phyloP scores from a whole-genome alignment of 2,329 filamentous ascomycete genomes.

The Podosphaera xanthii region DNA sequence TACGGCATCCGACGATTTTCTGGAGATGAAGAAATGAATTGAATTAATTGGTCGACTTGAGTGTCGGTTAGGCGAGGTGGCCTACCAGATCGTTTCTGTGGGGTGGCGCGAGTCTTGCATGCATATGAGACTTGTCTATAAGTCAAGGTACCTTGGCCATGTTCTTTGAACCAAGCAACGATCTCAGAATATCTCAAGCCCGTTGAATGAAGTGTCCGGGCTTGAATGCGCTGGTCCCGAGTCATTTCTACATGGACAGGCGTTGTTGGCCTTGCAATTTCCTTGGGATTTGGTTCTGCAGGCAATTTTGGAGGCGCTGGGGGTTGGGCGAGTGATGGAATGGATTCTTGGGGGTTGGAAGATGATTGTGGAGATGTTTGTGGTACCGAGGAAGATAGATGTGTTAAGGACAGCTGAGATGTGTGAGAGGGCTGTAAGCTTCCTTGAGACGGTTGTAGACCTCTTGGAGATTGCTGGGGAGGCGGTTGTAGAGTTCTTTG shows the following conservation, averaged over 20 bases:
- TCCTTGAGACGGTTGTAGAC: too few species aligned
- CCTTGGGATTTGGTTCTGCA: too few species aligned
- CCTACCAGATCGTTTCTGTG: conserved; percentile 1
- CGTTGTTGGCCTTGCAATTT: too few species aligned
- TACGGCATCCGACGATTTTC: conserved; percentile 4
- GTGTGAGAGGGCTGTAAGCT: too few species aligned
- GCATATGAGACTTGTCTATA: neutral
- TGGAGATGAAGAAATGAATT: conserved; percentile 4
- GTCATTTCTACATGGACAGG: neutral
- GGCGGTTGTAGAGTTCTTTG: too few species aligned
- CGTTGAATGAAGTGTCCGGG: neutral
- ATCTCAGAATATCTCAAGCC: conserved; percentile 2
- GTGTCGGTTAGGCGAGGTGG: conserved; percentile 5
- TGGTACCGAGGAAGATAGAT: too few species aligned
- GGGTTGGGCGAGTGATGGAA: too few species aligned
- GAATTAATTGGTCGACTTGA: conserved; percentile 6
- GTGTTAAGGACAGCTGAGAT: too few species aligned
- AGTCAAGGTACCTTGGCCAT: neutral
- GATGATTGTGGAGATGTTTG: too few species aligned
- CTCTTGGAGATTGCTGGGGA: too few species aligned
- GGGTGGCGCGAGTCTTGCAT: neutral
- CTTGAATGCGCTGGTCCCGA: conserved; percentile 1
- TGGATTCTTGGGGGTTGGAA: too few species aligned
- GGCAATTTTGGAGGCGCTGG: too few species aligned
- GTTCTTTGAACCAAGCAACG: neutral